Evolutionary conservation across 257 asterid genomes (phyloP).

Genomic region (Fraxinus pennsylvanica): DNA sequence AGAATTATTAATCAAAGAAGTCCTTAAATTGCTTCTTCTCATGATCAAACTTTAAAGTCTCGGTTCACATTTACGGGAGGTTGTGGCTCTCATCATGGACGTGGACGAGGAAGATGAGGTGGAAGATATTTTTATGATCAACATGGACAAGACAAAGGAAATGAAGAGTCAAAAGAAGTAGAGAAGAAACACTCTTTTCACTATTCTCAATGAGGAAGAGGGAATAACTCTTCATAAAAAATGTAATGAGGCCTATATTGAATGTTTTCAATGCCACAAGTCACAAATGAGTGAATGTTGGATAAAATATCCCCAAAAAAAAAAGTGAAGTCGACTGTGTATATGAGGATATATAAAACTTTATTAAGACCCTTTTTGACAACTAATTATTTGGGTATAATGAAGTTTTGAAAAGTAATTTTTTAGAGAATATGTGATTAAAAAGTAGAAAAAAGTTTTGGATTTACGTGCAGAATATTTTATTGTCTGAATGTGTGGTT

Average conservation of each 20-base stretch:
- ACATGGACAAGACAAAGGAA: not conserved
- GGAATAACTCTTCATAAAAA: too few species aligned
- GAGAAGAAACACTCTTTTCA: too few species aligned
- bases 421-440: too few species aligned
- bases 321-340: not conserved
- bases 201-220: too few species aligned
- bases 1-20: not conserved
- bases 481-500: too few species aligned
- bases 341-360: constrained; percentile 10
- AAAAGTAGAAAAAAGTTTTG: too few species aligned
- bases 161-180: not conserved
- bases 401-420: too few species aligned
- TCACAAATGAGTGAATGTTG: not conserved
- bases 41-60: not conserved
- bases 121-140: not conserved
- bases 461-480: too few species aligned
- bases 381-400: too few species aligned
- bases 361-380: not conserved
- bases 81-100: not conserved
- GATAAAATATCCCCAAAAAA: not conserved
- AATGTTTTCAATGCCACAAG: constrained; percentile 5
- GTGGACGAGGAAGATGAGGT: not conserved
- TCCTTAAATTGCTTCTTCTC: constrained; percentile 5
- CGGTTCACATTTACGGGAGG: not conserved
- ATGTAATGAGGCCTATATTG: not conserved